Base-by-base conservation (phyloP, 2,329 filamentous ascomycete genomes). In the Neophaeococcomyces aloes region DNA sequence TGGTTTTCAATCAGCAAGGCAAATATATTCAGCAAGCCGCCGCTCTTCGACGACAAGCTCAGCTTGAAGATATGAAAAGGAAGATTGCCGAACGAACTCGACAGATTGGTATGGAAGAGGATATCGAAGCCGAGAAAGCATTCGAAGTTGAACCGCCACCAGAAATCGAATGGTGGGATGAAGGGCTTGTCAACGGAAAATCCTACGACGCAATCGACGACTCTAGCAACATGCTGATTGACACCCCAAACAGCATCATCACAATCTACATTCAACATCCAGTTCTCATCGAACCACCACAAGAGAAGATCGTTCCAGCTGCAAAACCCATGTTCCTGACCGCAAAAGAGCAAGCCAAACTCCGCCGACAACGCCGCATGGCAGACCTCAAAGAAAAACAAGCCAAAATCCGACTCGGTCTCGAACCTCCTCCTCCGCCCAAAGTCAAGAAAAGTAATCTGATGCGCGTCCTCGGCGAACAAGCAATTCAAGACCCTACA, bases 371-470 rank as follows among this genome's bases (percentile, higher is more conserved):
- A 64, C 79, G 86, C 43, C 79, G 93, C 52, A 89, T 89, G 77
- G 88, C 85, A 31, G 86, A 95, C 50, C 71, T 94, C 51, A 96
- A 96, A 62, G 93, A 98, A 64, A 81, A 88, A 59, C 91, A 98
- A 65, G 88, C 89, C 29, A 96, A 98, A 68, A 91, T 96, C 49
- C 77, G 89, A 46, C 71, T 98, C 8, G 91, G 91, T 15, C 73
- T 98, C 11, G 82, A 89, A 48, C 86, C 88, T 2, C 86, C 89
- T 15, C 87, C 88, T 21, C 83, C 88, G 19, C 89, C 91, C 8
- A 98, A 96, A 65, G 86, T 98, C 54, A 96, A 95, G 67, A 93
- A 93, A 64, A 85, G 83, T 46, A 98, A 98, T 62, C 76, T 98
- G 59, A 98, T 98, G 91, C 82, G 88, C 46, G 91, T 98, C 23